phyloP scores from a whole-genome alignment of 1,284 basidiomycete genomes.

The Marasmius oreades region DNA sequence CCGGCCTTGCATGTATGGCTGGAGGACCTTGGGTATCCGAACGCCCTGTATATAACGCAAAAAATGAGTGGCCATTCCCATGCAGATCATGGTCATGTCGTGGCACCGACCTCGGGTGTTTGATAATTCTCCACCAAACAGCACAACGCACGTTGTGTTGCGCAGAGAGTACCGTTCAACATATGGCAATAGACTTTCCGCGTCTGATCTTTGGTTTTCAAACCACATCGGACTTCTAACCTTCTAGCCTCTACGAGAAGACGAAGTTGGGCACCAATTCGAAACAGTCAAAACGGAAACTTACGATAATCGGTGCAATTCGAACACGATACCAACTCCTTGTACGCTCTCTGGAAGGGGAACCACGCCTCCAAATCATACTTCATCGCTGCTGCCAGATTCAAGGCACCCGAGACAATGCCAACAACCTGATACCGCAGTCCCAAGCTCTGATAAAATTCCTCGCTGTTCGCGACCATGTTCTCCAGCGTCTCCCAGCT shows the following conservation, averaged over 20 bases:
- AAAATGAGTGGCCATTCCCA: conserved; percentile 1
- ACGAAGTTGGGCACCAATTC: neutral
- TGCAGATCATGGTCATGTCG: neutral
- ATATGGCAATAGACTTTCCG: conserved; percentile 95
- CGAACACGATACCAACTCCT: conserved; percentile 91
- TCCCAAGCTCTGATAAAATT: conserved; percentile 93
- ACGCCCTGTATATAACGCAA: conserved; percentile 58
- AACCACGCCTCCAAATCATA: conserved; percentile 99
- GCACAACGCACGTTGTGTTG: conserved; percentile 94
- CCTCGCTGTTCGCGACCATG: conserved; percentile 90
- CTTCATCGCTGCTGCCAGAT: conserved; percentile 96
- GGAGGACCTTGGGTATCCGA: conserved; percentile 82
- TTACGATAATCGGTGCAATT: conserved; percentile 95
- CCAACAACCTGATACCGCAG: conserved; percentile 90
- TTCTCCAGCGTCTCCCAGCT: conserved; percentile 93
- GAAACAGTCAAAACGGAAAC: conserved; percentile 29
- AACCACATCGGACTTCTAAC: conserved; percentile 86
- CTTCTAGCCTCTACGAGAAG: conserved; percentile 73
- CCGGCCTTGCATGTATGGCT: conserved; percentile 95
- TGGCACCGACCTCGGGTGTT: conserved; percentile 75
- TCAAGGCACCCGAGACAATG: conserved; percentile 96
- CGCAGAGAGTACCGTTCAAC: conserved; percentile 96
- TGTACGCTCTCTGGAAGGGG: conserved; percentile 95
- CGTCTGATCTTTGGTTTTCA: conserved; percentile 83
- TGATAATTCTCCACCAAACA: conserved; percentile 99